Percentiles rank a stretch among this genome's conserved stretches.
phyloP scores from a whole-genome alignment of 208 protist species.

The Tritrichomonas foetus region DNA sequence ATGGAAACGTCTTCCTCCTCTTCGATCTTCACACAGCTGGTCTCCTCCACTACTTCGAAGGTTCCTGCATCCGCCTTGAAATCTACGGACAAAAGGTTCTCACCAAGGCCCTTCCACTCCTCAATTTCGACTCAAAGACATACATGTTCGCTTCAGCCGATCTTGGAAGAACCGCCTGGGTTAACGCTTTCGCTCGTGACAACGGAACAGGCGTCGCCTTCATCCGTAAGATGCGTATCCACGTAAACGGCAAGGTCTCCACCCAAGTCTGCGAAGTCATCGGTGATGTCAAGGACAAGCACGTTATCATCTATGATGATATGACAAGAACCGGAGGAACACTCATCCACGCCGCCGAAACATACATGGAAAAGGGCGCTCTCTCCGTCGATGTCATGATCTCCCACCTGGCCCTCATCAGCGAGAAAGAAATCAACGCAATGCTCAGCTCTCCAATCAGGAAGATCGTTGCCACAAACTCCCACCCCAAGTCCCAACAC shows the following conservation, averaged over 20 bases:
- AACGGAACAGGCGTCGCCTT: neutral
- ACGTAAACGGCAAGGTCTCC: neutral
- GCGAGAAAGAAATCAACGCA: neutral
- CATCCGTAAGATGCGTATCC: neutral
- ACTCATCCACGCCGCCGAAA: slow-evolving; percentile 2
- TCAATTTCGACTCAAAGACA: neutral
- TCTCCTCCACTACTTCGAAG: slow-evolving; percentile 33
- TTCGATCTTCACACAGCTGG: slow-evolving; percentile 40
- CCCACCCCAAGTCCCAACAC: neutral
- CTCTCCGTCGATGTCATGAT: neutral
- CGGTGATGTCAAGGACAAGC: neutral
- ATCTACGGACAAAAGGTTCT: slow-evolving; percentile 8
- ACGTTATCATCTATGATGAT: slow-evolving; percentile 31
- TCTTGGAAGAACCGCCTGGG: slow-evolving; percentile 22
- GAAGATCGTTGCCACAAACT: slow-evolving; percentile 7
- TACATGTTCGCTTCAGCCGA: slow-evolving; percentile 37
- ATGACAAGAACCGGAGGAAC: slow-evolving; percentile 33
- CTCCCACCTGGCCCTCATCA: neutral
- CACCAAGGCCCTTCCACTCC: neutral
- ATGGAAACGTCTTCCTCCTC: slow-evolving; percentile 31
- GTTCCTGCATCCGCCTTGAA: neutral
- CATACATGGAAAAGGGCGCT: neutral
- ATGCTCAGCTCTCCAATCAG: neutral
- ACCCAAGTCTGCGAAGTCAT: neutral
- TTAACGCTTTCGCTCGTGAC: slow-evolving; percentile 13